Evolutionary conservation across 1,284 basidiomycete genomes (phyloP).

Genomic region (Polyporus tsugae): DNA sequence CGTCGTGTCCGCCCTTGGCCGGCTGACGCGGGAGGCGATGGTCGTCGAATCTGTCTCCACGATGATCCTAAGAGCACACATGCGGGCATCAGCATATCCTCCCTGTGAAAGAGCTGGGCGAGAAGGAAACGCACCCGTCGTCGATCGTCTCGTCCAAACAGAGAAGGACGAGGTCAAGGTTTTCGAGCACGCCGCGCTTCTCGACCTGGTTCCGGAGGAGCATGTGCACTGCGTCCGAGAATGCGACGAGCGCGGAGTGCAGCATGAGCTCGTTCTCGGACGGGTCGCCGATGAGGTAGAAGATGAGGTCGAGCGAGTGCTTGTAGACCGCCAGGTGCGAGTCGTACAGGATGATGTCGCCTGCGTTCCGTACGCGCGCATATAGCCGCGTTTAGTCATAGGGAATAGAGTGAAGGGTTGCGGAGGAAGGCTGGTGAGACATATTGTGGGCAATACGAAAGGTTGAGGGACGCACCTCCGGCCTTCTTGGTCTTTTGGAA

Average conservation of each 20-base stretch:
- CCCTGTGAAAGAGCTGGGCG: not conserved
- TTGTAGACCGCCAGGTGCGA: constrained; percentile 93
- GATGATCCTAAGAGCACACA: constrained; percentile 74
- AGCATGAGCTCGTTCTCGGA: constrained; percentile 98
- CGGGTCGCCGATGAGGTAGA: constrained; percentile 92
- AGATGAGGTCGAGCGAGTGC: constrained; percentile 93
- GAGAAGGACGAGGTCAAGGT: constrained; percentile 91
- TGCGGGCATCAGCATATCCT: not conserved
- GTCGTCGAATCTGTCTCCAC: constrained; percentile 96
- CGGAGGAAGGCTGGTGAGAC: not conserved
- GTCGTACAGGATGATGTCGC: constrained; percentile 95
- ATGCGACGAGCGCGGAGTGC: constrained; percentile 82
- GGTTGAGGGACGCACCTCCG: constrained; percentile 66
- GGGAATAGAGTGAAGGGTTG: too few relatives aligned
- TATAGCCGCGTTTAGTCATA: not conserved
- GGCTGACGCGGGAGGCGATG: constrained; percentile 93
- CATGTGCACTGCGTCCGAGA: constrained; percentile 87
- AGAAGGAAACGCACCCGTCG: constrained; percentile 81
- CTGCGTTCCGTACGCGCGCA: constrained; percentile 49
- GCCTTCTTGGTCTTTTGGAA: constrained; percentile 96
- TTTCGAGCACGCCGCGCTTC: constrained; percentile 95
- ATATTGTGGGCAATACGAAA: not conserved
- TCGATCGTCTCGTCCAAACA: constrained; percentile 98
- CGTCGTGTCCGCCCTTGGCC: constrained; percentile 91
- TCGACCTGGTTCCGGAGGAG: constrained; percentile 93